Percentiles rank a stretch among this genome's conserved stretches.
These are phyloP conservation scores for Zelopaecilomyces penicillatus DNA, from an alignment of 2,329 filamentous ascomycete genomes.

Conservation along the genomic window DNA sequence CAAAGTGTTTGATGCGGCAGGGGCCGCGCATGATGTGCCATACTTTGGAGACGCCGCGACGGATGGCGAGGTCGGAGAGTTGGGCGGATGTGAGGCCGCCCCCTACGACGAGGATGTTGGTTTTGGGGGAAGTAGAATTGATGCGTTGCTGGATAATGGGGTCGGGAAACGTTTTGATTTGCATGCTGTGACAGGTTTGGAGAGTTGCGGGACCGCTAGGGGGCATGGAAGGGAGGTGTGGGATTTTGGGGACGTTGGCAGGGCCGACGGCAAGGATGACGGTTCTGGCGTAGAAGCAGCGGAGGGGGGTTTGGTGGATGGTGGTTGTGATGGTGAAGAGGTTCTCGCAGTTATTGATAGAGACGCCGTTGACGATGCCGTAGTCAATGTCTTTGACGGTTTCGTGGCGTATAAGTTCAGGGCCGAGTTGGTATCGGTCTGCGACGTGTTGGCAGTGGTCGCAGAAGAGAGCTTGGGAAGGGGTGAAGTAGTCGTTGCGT, in stretches of 20 bases:
- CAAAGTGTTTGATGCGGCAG: slow-evolving; percentile 63
- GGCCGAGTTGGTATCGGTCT: slow-evolving; percentile 39
- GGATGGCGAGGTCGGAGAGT: slow-evolving; percentile 57
- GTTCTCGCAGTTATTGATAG: slow-evolving; percentile 36
- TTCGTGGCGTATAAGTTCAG: slow-evolving; percentile 51
- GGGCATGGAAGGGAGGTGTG: slow-evolving; percentile 27
- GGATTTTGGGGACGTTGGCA: slow-evolving; percentile 49
- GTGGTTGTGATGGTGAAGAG: slow-evolving; percentile 59
- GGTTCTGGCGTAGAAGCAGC: slow-evolving; percentile 45
- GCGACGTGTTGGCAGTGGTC: slow-evolving; percentile 53
- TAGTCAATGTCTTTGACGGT: slow-evolving; percentile 54
- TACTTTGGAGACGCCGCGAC: slow-evolving; percentile 56
- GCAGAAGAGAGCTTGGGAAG: slow-evolving; percentile 51
- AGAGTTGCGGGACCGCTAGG: slow-evolving; percentile 13
- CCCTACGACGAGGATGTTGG: slow-evolving; percentile 62
- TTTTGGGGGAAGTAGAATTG: slow-evolving; percentile 32
- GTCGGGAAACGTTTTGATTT: slow-evolving; percentile 51
- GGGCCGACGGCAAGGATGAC: slow-evolving; percentile 66
- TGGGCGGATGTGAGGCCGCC: slow-evolving; percentile 73
- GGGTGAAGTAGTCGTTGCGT: slow-evolving; percentile 61
- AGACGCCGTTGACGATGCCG: slow-evolving; percentile 35
- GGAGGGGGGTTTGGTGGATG: slow-evolving; percentile 20
- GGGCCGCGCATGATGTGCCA: slow-evolving; percentile 60
- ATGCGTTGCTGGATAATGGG: slow-evolving; percentile 45
- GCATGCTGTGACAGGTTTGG: slow-evolving; percentile 56